phyloP scores from a whole-genome alignment of 2,329 filamentous ascomycete genomes.

The Paramyrothecium roridum region DNA sequence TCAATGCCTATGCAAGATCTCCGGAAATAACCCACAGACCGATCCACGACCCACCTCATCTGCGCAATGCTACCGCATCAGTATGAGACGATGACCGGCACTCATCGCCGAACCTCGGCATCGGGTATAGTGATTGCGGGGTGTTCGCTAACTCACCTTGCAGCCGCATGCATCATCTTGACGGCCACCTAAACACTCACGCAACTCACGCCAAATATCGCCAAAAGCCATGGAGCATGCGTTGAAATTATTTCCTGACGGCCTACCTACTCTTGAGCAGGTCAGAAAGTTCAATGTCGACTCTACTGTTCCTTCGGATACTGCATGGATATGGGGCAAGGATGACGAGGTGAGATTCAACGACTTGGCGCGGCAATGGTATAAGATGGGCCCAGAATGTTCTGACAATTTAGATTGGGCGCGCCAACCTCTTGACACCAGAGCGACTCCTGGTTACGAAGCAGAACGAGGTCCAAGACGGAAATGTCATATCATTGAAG shows the following conservation, averaged over 20 bases:
- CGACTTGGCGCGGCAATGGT: too few relatives aligned
- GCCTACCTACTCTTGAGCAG: background rate
- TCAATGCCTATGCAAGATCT: too few relatives aligned
- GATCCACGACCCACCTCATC: too few relatives aligned
- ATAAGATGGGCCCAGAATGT: background rate
- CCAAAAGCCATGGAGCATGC: background rate
- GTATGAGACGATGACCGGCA: too few relatives aligned
- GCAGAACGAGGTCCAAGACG: background rate
- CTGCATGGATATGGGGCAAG: slow-evolving; percentile 3
- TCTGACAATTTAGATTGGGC: background rate
- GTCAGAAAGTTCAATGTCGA: background rate
- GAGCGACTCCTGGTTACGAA: background rate
- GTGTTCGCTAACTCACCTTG: too few relatives aligned
- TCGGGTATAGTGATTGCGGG: too few relatives aligned
- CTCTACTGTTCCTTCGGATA: background rate
- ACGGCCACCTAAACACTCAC: too few relatives aligned
- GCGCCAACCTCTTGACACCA: background rate
- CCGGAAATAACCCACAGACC: too few relatives aligned
- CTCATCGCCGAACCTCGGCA: too few relatives aligned
- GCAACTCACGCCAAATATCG: too few relatives aligned
- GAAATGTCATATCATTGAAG: slow-evolving; percentile 2
- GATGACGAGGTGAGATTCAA: background rate
- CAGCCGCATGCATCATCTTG: too few relatives aligned
- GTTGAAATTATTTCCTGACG: background rate
- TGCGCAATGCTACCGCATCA: too few relatives aligned